Conservation (phyloP, 371 early-diverging fungal genomes). For the Mucor piriformis region DNA sequence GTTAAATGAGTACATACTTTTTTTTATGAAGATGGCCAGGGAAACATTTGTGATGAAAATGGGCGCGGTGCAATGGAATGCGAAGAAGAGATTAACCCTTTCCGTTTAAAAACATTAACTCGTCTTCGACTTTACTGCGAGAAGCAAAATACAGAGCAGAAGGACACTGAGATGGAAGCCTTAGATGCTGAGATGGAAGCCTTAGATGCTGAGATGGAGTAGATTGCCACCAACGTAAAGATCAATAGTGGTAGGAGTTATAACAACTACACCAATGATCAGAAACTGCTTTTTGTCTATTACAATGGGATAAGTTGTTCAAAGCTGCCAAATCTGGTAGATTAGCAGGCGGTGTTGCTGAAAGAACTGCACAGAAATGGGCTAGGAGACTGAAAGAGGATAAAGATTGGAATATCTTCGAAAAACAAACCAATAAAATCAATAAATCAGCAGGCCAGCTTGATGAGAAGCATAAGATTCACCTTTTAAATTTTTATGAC, state of each 20-base stretch:
- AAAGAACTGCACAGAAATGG: conserved; percentile 18
- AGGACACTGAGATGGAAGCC: conserved; percentile 10
- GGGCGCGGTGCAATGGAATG: conserved; percentile 17
- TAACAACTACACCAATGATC: conserved; percentile 15
- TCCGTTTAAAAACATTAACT: conserved; percentile 14
- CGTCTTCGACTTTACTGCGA: conserved; percentile 13
- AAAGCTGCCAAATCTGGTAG: conserved; percentile 17
- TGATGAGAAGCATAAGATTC: conserved; percentile 19
- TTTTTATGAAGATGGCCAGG: too few species aligned
- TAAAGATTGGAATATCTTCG: conserved; percentile 23
- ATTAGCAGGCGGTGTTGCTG: conserved; percentile 9
- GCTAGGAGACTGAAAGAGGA: conserved; percentile 21
- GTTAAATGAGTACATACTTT: too few species aligned
- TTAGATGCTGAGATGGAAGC: conserved; percentile 17
- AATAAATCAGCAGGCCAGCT: conserved; percentile 19
- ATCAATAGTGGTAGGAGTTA: conserved; percentile 9
- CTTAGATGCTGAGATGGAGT: conserved; percentile 17
- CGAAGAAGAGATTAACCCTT: conserved; percentile 9
- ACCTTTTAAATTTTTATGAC: conserved; percentile 19
- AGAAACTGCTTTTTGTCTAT: conserved; percentile 18
- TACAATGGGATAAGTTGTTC: conserved; percentile 15
- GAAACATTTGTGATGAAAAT: conserved; percentile 18
- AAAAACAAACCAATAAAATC: conserved; percentile 18
- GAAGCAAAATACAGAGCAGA: conserved; percentile 2
- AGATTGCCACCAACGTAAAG: conserved; percentile 14